Conservation (phyloP, 805 yeast genomes). For the Nakazawaea siamensis region DNA sequence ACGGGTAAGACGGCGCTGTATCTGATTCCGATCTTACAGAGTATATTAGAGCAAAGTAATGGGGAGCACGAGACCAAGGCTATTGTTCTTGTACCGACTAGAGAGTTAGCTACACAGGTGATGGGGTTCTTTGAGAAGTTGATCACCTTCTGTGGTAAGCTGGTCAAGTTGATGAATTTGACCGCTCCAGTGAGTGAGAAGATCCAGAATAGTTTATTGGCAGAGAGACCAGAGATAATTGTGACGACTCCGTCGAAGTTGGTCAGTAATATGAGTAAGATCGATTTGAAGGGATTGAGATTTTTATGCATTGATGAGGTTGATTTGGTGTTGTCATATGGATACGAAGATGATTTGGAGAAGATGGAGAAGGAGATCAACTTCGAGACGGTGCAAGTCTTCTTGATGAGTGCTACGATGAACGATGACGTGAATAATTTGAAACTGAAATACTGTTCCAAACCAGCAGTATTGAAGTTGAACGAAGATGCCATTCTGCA, state of each 20-base stretch:
- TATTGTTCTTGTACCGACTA: constrained; percentile 83
- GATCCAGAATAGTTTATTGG: constrained; percentile 61
- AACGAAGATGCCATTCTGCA: constrained; percentile 49
- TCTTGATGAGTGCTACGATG: constrained; percentile 93
- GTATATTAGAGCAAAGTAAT: constrained; percentile 39
- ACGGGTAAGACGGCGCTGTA: constrained; percentile 95
- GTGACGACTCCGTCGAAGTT: constrained; percentile 85
- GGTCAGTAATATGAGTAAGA: constrained; percentile 37
- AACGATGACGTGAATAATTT: constrained; percentile 76
- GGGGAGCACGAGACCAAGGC: constrained; percentile 32
- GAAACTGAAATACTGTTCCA: constrained; percentile 71
- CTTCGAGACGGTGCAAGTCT: constrained; percentile 73
- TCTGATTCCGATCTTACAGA: constrained; percentile 77
- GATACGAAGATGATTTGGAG: constrained; percentile 78
- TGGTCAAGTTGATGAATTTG: constrained; percentile 57
- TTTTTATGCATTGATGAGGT: constrained; percentile 91
- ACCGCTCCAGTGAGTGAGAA: constrained; percentile 49
- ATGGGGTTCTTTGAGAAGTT: constrained; percentile 59
- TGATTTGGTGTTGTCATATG: constrained; percentile 82
- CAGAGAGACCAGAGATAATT: constrained; percentile 71
- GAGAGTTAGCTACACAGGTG: constrained; percentile 87
- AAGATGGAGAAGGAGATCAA: constrained; percentile 59
- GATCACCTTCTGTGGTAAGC: constrained; percentile 61
- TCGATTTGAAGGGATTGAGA: constrained; percentile 49
- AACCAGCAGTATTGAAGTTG: constrained; percentile 74